Evolutionary conservation across 2,329 filamentous ascomycete genomes (phyloP).

Genomic region (Fusarium sp.): DNA sequence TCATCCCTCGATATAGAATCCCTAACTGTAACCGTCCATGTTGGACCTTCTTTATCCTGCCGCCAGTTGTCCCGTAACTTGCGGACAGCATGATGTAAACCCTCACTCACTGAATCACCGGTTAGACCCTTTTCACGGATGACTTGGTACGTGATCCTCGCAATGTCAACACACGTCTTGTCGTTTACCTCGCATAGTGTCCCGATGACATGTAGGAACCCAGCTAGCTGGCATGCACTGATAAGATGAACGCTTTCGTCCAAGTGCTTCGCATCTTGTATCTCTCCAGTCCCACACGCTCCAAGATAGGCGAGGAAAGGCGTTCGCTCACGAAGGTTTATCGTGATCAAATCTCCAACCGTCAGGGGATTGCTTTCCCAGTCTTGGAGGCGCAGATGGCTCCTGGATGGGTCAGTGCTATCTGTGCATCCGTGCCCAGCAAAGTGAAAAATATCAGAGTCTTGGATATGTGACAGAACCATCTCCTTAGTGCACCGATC

Average conservation of each 20-base stretch:
- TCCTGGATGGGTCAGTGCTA: neutral
- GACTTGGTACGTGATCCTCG: neutral
- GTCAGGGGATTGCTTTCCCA: neutral
- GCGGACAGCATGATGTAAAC: neutral
- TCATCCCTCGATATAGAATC: no score
- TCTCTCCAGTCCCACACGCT: neutral
- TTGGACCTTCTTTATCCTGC: no score
- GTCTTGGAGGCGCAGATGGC: neutral
- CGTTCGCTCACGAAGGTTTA: neutral
- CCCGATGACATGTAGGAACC: neutral
- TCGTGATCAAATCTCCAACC: neutral
- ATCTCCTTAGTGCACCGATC: neutral
- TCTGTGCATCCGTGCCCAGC: neutral
- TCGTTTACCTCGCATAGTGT: neutral
- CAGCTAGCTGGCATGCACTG: neutral
- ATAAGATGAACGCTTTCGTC: neutral
- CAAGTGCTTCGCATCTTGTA: neutral
- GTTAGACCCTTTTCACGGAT: neutral
- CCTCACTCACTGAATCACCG: neutral
- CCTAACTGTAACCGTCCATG: no score
- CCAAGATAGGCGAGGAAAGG: neutral
- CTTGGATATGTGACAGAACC: neutral
- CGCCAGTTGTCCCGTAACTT: neutral
- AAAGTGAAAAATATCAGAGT: neutral
- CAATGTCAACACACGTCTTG: neutral